Evolutionary conservation across 202 grass and related monocot species (phyloP).

Genomic region (Setaria italica): DNA sequence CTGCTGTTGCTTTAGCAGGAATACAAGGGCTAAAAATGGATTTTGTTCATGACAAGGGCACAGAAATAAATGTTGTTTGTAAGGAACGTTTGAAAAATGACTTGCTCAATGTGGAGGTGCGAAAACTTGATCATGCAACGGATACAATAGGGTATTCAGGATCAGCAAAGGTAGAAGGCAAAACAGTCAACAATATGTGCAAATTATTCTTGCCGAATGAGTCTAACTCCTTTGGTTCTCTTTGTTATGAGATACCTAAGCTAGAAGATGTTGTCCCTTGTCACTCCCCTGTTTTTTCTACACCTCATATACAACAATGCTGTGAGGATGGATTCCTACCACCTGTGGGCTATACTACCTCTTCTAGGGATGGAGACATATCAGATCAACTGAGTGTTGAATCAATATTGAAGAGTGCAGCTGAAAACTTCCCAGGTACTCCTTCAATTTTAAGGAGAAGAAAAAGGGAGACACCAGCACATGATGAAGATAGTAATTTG

Average conservation of each 20-base stretch:
- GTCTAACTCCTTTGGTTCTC: slow-evolving; percentile 64
- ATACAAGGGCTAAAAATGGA: slow-evolving; percentile 35
- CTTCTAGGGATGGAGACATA: slow-evolving; percentile 12
- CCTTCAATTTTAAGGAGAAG: slow-evolving; percentile 84
- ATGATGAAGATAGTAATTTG: slow-evolving; percentile 38
- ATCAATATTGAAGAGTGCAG: slow-evolving; percentile 84
- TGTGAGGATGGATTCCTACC: slow-evolving; percentile 26
- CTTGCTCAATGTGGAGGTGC: slow-evolving; percentile 6
- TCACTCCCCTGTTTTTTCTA: slow-evolving; percentile 47
- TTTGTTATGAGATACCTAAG: slow-evolving; percentile 78
- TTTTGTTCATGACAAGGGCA: slow-evolving; percentile 35
- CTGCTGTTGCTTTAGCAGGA: slow-evolving; percentile 39
- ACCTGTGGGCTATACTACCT: slow-evolving; percentile 41
- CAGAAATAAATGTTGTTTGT: slow-evolving; percentile 32
- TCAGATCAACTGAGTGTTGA: slow-evolving; percentile 51
- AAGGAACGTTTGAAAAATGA: slow-evolving; percentile 22
- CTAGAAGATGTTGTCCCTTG: slow-evolving; percentile 48
- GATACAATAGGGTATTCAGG: slow-evolving; percentile 18
- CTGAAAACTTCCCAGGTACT: slow-evolving; percentile 79
- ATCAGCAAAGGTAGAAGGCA: slow-evolving; percentile 17
- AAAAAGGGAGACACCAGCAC: slow-evolving; percentile 54
- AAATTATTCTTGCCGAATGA: slow-evolving; percentile 31
- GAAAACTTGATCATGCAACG: neutral
- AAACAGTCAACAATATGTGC: slow-evolving; percentile 21
- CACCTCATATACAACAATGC: slow-evolving; percentile 5